Evolutionary conservation across 2,329 filamentous ascomycete genomes (phyloP).

Genomic region (Magnaporthiopsis rhizophila): DNA sequence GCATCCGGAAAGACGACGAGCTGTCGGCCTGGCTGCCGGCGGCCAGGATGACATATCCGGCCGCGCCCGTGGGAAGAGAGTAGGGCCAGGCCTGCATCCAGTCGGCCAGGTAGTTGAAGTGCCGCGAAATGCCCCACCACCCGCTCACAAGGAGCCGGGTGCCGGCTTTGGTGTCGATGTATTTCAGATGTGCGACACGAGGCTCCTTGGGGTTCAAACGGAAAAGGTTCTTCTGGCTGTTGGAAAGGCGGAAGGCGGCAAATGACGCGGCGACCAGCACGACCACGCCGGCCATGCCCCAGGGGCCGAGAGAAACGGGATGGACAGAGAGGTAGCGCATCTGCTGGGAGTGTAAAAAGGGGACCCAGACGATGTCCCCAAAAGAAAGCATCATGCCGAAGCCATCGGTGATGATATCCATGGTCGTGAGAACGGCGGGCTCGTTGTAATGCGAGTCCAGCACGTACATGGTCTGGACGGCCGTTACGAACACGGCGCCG

Average conservation of each 20-base stretch:
- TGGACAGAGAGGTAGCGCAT: constrained; percentile 77
- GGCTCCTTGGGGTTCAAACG: constrained; percentile 79
- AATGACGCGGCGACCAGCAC: constrained; percentile 67
- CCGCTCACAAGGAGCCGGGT: constrained; percentile 75
- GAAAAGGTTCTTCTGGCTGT: constrained; percentile 93
- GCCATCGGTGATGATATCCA: constrained; percentile 87
- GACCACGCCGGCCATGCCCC: constrained; percentile 57
- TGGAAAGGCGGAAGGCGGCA: constrained; percentile 86
- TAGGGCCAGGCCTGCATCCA: constrained; percentile 94
- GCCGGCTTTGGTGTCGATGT: constrained; percentile 76
- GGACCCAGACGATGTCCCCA: constrained; percentile 87
- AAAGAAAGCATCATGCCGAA: constrained; percentile 91
- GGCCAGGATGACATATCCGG: constrained; percentile 67
- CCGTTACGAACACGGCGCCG: constrained; percentile 71
- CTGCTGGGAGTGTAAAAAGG: constrained; percentile 80
- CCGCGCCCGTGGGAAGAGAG: constrained; percentile 75
- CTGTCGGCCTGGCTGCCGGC: constrained; percentile 42
- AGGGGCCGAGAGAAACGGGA: constrained; percentile 67
- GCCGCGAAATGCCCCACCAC: constrained; percentile 88
- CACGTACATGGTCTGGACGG: constrained; percentile 74
- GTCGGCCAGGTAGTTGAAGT: constrained; percentile 95
- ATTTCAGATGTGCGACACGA: constrained; percentile 69
- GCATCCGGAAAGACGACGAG: constrained; percentile 13
- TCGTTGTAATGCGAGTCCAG: constrained; percentile 85
- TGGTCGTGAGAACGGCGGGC: constrained; percentile 80